These are phyloP conservation scores for Termitomyces sp. DNA, from an alignment of 768 basidiomycete genomes.

Conservation along the genomic window DNA sequence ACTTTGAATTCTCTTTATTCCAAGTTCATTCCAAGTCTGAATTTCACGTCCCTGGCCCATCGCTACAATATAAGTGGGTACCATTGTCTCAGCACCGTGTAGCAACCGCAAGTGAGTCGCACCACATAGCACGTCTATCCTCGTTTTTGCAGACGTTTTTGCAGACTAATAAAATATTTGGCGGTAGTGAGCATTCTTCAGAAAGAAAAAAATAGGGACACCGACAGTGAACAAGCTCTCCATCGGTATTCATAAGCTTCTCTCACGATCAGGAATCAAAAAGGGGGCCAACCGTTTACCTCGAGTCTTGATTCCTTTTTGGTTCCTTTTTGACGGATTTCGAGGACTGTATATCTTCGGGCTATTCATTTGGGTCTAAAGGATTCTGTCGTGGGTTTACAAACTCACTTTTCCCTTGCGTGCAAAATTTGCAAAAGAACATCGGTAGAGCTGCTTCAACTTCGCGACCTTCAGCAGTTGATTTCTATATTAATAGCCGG, in stretches of 20 bases:
- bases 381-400: too few species aligned
- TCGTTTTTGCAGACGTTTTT: background rate
- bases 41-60: background rate
- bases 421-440: too few species aligned
- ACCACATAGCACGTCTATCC: background rate
- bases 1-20: background rate
- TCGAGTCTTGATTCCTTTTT: background rate
- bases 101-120: too few species aligned
- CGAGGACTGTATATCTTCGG: too few species aligned
- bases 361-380: too few species aligned
- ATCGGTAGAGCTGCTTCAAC: too few species aligned
- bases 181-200: background rate
- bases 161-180: background rate
- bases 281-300: too few species aligned
- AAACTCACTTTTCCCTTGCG: too few species aligned
- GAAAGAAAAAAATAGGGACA: background rate
- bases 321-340: too few species aligned
- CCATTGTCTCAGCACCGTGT: background rate
- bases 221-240: background rate
- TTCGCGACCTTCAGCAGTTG: too few species aligned
- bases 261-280: background rate
- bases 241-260: background rate
- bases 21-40: background rate
- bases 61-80: background rate
- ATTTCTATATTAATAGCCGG: background rate